These are phyloP conservation scores for Trichoderma pleuroti DNA, from an alignment of 2,329 filamentous ascomycete genomes.

Conservation along the genomic window DNA sequence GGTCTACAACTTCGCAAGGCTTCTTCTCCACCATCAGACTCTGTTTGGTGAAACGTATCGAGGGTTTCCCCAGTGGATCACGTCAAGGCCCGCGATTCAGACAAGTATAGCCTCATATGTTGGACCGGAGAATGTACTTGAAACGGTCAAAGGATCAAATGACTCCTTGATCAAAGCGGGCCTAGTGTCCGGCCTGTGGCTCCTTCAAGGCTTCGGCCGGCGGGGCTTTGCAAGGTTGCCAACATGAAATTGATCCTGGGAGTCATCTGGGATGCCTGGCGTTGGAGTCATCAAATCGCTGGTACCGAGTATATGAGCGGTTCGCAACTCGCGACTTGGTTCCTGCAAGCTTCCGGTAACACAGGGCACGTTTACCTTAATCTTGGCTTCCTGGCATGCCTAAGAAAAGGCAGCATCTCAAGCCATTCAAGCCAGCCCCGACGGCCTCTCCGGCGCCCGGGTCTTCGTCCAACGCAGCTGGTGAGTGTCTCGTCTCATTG, in stretches of 20 bases:
- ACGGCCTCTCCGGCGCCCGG: constrained; percentile 45
- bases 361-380: neutral
- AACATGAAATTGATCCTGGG: neutral
- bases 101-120: neutral
- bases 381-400: constrained; percentile 46
- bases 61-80: neutral
- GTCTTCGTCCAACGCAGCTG: constrained; percentile 28
- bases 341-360: constrained; percentile 17
- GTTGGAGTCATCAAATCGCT: constrained; percentile 6
- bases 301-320: constrained; percentile 1
- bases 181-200: constrained; percentile 11
- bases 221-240: neutral
- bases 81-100: neutral
- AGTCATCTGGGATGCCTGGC: neutral
- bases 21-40: neutral
- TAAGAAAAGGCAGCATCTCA: constrained; percentile 57
- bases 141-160: neutral
- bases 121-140: neutral
- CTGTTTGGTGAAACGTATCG: neutral
- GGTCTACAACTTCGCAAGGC: no score
- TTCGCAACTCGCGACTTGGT: constrained; percentile 16
- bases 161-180: constrained; percentile 1
- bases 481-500: constrained; percentile 23
- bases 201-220: constrained; percentile 2
- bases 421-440: constrained; percentile 57